Conservation (phyloP, 345 rosid species). For the Hypericum perforatum region DNA sequence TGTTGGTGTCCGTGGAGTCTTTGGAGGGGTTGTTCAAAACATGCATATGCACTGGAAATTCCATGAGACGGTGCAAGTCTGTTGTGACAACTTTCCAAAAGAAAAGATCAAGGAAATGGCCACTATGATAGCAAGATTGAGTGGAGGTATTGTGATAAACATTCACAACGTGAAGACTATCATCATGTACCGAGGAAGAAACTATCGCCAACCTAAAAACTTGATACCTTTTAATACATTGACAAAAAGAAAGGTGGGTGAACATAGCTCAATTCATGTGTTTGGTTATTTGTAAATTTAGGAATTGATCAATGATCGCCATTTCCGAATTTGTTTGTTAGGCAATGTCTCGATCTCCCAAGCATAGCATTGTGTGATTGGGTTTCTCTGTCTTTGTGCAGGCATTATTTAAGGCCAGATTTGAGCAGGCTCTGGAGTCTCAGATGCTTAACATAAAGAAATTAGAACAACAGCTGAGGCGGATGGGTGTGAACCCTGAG, state of each 20-base stretch:
- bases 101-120: conserved; percentile 97
- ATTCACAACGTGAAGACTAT: conserved; percentile 83
- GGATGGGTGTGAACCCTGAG: conserved; percentile 89
- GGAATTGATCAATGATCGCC: too few species aligned
- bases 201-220: conserved; percentile 89
- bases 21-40: conserved; percentile 96
- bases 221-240: conserved; percentile 91
- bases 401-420: conserved; percentile 96
- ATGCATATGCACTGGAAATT: conserved; percentile 99
- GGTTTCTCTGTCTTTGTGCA: conserved; percentile 21
- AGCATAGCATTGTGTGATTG: background rate
- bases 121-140: conserved; percentile 72
- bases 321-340: too few species aligned
- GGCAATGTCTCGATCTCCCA: too few species aligned
- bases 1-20: conserved; percentile 97
- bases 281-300: too few species aligned
- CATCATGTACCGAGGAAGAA: conserved; percentile 96
- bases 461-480: conserved; percentile 76
- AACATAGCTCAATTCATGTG: background rate
- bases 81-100: conserved; percentile 87
- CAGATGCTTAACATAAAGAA: conserved; percentile 95
- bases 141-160: conserved; percentile 85
- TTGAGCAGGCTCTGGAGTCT: conserved; percentile 98
- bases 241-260: conserved; percentile 81
- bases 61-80: conserved; percentile 96